Base-by-base conservation (phyloP, 2,329 filamentous ascomycete species). In the Incumbomyces delicatus region DNA sequence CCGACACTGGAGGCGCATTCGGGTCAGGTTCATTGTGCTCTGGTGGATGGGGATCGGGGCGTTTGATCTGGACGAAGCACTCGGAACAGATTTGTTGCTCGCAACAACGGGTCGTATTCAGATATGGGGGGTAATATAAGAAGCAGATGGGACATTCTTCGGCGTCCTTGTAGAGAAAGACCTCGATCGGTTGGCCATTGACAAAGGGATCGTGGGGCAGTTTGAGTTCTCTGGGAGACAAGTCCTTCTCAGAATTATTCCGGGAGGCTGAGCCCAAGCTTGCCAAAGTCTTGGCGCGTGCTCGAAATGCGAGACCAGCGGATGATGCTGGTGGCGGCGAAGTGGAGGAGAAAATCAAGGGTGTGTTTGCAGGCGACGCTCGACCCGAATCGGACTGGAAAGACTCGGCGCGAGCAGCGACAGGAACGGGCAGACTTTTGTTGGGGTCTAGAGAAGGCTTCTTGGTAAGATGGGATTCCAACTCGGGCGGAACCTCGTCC, bases 41-140 rank as follows among this genome's bases (percentile, higher is more conserved):
- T 1, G 87, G 87, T 33, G 88, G 80, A 63, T 95, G 87, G 8
- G 88, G 89, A 54, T 98, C 90, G 3, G 88, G 82, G 35, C 92
- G 80, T 64, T 95, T 96, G 63, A 98, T 98, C 64, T 98, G 92
- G 3, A 98, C 92, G 60, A 98, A 98, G 64, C 92, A 98, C 68
- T 98, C 92, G 35, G 89, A 96, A 67, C 92, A 98, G 52, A 98
- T 96, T 5, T 85, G 76, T 63, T 98, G 92, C 58, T 95, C 88
- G 64, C 92, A 98, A 63, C 92, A 98, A 55, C 92, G 76, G 0
- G 92, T 98, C 54, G 82, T 84, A 67, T 98, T 98, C 27, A 98
- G 74, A 61, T 94, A 94, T 2, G 88, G 88, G 0, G 92, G 92
- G 56, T 96, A 98, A 57, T 88, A 94, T 44, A 96, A 73, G 63